These are phyloP conservation scores for Uncinocarpus reesii DNA, from an alignment of 2,329 filamentous ascomycete species.

Conservation along the genomic window DNA sequence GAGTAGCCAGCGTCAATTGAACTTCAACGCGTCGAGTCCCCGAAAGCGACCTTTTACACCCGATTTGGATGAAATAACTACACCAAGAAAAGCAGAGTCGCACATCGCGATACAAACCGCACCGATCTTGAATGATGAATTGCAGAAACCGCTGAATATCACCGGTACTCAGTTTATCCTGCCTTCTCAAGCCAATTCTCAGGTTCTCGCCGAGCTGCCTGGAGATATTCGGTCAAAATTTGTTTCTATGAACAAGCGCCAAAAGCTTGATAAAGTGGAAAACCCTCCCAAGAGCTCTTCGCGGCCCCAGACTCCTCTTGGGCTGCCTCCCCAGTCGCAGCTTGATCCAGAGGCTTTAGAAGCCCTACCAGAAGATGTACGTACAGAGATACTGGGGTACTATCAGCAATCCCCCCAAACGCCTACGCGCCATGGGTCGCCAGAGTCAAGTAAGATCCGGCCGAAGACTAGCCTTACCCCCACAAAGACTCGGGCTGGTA, in stretches of 20 bases:
- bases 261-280: background rate
- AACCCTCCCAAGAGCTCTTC: conserved; percentile 12
- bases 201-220: conserved; percentile 74
- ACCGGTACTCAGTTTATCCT: conserved; percentile 86
- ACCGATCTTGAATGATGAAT: conserved; percentile 28
- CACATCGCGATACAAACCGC: conserved; percentile 23
- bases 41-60: conserved; percentile 19
- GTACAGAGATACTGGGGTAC: conserved; percentile 67
- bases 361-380: conserved; percentile 74
- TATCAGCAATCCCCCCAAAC: conserved; percentile 42
- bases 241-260: conserved; percentile 45
- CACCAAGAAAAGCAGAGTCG: conserved; percentile 30
- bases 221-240: conserved; percentile 70
- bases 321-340: conserved; percentile 57
- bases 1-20: conserved; percentile 68
- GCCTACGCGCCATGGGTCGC: conserved; percentile 40
- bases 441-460: conserved; percentile 18
- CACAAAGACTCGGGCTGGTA: conserved; percentile 49
- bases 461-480: conserved; percentile 47
- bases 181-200: conserved; percentile 66
- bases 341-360: conserved; percentile 76
- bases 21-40: conserved; percentile 47
- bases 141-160: conserved; percentile 61
- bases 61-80: conserved; percentile 43
- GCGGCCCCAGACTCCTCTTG: conserved; percentile 27